These are phyloP conservation scores for Arabis hirsuta DNA, from an alignment of 345 rosid species.

Conservation along the genomic window DNA sequence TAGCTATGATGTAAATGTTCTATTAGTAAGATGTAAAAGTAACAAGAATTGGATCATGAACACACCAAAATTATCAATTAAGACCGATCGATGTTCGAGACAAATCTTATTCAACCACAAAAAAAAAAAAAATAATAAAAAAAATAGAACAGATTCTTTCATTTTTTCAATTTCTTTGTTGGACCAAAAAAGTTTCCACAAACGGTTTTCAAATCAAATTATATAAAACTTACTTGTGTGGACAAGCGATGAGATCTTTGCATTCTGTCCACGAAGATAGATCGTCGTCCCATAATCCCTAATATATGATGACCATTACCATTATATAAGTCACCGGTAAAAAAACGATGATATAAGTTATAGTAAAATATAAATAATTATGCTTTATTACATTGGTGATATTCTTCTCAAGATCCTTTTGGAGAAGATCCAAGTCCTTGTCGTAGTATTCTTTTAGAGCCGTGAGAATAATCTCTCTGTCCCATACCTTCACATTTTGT, in stretches of 20 bases:
- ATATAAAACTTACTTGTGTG: slow-evolving; percentile 57
- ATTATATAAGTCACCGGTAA: background rate
- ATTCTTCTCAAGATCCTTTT: slow-evolving; percentile 65
- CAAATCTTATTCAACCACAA: background rate
- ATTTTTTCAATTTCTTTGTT: background rate
- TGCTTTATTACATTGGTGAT: slow-evolving; percentile 65
- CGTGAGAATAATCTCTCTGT: slow-evolving; percentile 82
- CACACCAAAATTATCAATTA: background rate
- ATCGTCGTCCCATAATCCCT: slow-evolving; percentile 92
- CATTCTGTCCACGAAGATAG: slow-evolving; percentile 75
- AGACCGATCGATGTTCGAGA: background rate
- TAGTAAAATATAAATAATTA: background rate
- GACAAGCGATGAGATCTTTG: slow-evolving; percentile 65
- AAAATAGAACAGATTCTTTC: background rate
- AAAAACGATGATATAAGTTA: background rate
- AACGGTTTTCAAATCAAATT: background rate
- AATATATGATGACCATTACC: background rate
- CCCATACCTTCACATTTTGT: slow-evolving; percentile 71
- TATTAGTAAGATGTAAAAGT: background rate
- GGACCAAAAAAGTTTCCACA: background rate
- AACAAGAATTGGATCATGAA: background rate
- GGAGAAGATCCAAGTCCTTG: slow-evolving; percentile 74
- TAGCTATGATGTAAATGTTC: background rate
- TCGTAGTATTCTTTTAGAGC: slow-evolving; percentile 75
- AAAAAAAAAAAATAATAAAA: background rate